A percentile compares a stretch with the other conserved stretches of the same genome.
Evolutionary conservation across 805 yeast genomes (phyloP).

Genomic region (Zygoascus bituminiphila): DNA sequence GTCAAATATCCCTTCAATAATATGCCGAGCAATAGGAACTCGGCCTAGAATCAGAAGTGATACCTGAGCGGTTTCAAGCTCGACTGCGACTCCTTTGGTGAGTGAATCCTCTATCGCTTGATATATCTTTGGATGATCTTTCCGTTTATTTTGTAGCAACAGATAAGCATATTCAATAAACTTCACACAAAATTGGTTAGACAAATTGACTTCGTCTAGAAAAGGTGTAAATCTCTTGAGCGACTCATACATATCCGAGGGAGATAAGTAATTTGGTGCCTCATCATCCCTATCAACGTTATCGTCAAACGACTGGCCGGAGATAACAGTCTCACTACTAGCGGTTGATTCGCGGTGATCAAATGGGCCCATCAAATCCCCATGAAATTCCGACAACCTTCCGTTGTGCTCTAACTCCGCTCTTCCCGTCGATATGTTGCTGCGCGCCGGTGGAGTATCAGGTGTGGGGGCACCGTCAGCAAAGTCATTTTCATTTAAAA

Average conservation of each 20-base stretch:
- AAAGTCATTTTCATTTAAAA: neutral
- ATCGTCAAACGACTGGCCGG: neutral
- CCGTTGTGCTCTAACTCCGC: neutral
- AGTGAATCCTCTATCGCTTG: neutral
- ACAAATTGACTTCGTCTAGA: neutral
- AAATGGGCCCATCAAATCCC: neutral
- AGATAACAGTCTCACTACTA: neutral
- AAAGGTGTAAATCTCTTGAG: conserved; percentile 6
- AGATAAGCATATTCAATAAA: neutral
- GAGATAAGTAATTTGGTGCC: neutral
- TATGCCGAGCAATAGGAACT: neutral
- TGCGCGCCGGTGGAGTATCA: neutral
- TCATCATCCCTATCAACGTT: neutral
- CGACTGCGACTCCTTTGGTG: neutral
- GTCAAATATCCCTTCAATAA: neutral
- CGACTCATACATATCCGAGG: neutral
- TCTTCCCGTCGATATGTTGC: neutral
- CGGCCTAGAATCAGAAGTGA: conserved; percentile 3
- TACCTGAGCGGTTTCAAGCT: conserved; percentile 1
- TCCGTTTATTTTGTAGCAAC: neutral
- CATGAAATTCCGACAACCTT: neutral
- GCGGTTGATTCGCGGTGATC: neutral
- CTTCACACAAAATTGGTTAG: neutral
- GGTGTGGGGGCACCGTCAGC: neutral
- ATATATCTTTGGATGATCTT: neutral